Percentiles rank a stretch among this genome's conserved stretches.
Evolutionary conservation across 2,329 filamentous ascomycete genomes (phyloP).

Genomic region (Fusarium fujikuroi): DNA sequence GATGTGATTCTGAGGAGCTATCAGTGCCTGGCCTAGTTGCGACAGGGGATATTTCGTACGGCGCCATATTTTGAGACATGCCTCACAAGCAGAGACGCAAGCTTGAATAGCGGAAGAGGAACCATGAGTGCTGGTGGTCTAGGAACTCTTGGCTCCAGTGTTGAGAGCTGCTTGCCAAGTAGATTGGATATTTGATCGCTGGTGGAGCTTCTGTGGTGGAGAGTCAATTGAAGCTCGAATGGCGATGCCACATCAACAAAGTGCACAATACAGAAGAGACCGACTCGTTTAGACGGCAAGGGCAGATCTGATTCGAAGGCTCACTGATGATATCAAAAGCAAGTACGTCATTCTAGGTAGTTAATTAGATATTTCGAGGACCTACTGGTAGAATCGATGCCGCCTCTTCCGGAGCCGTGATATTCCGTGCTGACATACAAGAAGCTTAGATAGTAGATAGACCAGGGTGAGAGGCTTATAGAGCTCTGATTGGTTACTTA

Average conservation of each 20-base stretch:
- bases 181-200: conserved; percentile 13
- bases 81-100: conserved; percentile 70
- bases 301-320: not conserved
- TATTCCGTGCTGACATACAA: conserved; percentile 34
- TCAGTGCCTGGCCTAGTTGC: conserved; percentile 20
- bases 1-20: conserved; percentile 66
- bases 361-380: not conserved
- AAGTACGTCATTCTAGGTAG: not conserved
- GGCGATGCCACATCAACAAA: not conserved
- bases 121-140: conserved; percentile 60
- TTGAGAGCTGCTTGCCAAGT: conserved; percentile 19
- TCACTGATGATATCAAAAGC: not conserved
- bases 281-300: not conserved
- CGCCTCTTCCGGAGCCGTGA: conserved; percentile 36
- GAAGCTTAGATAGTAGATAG: not conserved
- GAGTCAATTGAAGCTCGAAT: conserved; percentile 18
- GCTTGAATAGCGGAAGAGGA: conserved; percentile 73
- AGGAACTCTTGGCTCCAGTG: conserved; percentile 36
- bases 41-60: conserved; percentile 57
- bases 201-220: conserved; percentile 26
- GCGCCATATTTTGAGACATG: conserved; percentile 77
- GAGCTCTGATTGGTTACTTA: conserved; percentile 15
- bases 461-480: not conserved
- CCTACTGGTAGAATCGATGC: conserved; percentile 1
- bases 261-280: not conserved